Evolutionary conservation across 768 basidiomycete genomes (phyloP), one percentile per base, ranked within the genome.

Genomic region (Tylopilus sp.): DNA sequence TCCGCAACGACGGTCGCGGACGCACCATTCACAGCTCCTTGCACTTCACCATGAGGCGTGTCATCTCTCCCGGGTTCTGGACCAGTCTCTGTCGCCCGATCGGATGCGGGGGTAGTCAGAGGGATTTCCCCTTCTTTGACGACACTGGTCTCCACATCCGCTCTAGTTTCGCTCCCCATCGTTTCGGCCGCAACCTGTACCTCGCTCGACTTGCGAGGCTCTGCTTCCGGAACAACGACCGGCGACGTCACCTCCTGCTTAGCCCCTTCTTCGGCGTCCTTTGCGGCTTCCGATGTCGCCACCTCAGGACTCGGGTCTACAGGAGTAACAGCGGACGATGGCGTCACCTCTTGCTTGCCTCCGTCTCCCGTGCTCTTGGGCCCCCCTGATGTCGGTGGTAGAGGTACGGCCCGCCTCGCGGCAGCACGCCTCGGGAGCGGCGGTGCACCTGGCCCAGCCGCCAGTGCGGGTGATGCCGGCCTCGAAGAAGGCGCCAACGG

Each of bases 381-480:
- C 7, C 17, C 43, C 19, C 10, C 45, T 2, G 41, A 19, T n/a
- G 50, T 12, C 4, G 55, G 44, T 10, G 64, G 74, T 2, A 73
- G 61, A 37, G 67, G 68, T 4, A 59, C 65, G 22, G 50, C 55
- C 7, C 70, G 72, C 21, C 87, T 76, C 1, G 78, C 81, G 44
- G 84, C 78, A 0, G 87, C 87, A 41, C 87, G 74, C 37, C 84
- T 76, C 0, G 87, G 87, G 22, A 89, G 66, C 3, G 86, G 87
- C 0, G 87, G 86, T 7, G 73, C 71, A 1, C 58, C 54, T 2
- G 56, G 50, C 16, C 60, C 59, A 0, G 36, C 31, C 31, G 31
- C n/a, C n/a, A n/a, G 48, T 4, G 63, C 71, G 43, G 79, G 77
- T 5, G 77, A 76, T 13, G 62, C 63, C 3, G 71, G 54, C 30